Conservation (phyloP, 352 stramenopile species). For the Phytophthora pistaciae region DNA sequence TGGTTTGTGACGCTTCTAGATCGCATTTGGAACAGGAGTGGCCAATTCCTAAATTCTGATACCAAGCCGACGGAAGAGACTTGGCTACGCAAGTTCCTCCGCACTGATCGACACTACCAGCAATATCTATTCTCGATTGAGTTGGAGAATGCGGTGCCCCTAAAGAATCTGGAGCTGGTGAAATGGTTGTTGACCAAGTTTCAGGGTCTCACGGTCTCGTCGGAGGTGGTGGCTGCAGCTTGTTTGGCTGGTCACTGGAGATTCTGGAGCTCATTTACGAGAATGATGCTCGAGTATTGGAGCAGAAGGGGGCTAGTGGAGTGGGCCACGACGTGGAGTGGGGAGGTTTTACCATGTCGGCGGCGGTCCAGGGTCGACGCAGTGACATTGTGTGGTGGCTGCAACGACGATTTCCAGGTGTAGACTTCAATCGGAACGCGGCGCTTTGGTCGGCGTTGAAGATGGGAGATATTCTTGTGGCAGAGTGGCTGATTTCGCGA, state of each 20-base stretch:
- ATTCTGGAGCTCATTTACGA: constrained; percentile 22
- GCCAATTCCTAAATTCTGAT: not conserved
- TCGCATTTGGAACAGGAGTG: constrained; percentile 14
- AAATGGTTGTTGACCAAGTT: constrained; percentile 19
- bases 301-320: not conserved
- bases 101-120: constrained; percentile 12
- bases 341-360: not conserved
- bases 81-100: constrained; percentile 5
- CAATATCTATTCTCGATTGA: constrained; percentile 16
- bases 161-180: constrained; percentile 7
- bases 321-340: constrained; percentile 2
- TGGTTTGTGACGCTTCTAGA: constrained; percentile 11
- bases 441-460: not conserved
- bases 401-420: constrained; percentile 2
- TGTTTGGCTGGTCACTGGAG: constrained; percentile 9
- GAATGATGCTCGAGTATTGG: constrained; percentile 2
- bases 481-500: constrained; percentile 21
- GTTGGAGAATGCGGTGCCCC: not conserved
- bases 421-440: not conserved
- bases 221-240: constrained; percentile 16
- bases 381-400: constrained; percentile 30
- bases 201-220: constrained; percentile 2
- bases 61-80: not conserved
- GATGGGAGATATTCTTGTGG: constrained; percentile 26
- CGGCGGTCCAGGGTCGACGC: constrained; percentile 12